Base-by-base conservation (phyloP, 495 filamentous ascomycete genomes). In the Friedmanniomyces simplex region DNA sequence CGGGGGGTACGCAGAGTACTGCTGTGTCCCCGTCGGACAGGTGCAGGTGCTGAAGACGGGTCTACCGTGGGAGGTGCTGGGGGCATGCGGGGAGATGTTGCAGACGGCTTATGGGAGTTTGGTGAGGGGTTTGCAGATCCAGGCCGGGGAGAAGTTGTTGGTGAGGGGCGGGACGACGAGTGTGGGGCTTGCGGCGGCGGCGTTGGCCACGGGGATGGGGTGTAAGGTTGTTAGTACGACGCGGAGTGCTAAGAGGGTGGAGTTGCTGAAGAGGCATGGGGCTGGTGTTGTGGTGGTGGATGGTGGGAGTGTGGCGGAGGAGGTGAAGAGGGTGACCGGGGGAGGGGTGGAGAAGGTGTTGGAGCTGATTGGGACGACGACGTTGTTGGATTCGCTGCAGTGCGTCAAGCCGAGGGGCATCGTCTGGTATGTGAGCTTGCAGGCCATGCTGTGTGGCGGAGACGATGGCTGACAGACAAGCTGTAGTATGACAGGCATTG, bases 1-100 rank as follows among this genome's bases (percentile, higher is more conserved):
- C 61, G 78, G 78, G n/a, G 74, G 74, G 0, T 82, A 79, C 61
- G 79, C 79, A 0, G 77, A 81, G 63, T 81, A 77, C 52, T 76
- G 73, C 7, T 71, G 68, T 50, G 74, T 76, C 0, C 70, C 75
- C 0, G 71, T 65, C 13, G 64, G 55, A 8, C 74, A 80, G 55
- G 69, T 76, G 20, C 73, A 75, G 59, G 63, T 64, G 20, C 48
- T 79, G 10, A 62, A 71, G 39, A 68, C 67, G 22, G 58, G 58
- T 18, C 37, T 77, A 18, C 55, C 59, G 8, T 78, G 78, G 72
- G 71, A 69, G 46, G 63, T 69, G 1, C 54, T 81, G 0, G 79
- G 76, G 14, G 76, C 75, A 0, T 60, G 79, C 43, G 77, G 77
- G 1, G 78, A 80, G 66, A 79, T 80, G 76, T 36, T 80, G 54